A percentile compares a stretch with the other conserved stretches of the same genome.
phyloP scores from a whole-genome alignment of 257 asterid species.

The Nicotiana tabacum region DNA sequence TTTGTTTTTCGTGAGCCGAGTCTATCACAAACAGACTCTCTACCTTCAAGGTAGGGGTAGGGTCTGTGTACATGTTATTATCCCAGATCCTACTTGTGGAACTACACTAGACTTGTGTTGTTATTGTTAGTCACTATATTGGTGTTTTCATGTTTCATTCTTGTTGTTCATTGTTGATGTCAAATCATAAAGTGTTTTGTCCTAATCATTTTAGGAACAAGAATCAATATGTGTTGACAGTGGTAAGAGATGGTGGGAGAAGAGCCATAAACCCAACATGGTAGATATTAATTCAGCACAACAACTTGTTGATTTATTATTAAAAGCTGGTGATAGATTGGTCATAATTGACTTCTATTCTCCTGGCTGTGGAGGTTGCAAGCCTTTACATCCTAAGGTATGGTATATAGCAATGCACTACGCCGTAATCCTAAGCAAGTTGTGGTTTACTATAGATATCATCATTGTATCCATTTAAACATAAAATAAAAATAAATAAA shows the following conservation, averaged over 20 bases:
- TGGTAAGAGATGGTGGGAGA: constrained; percentile 40
- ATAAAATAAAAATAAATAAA: too few relatives aligned
- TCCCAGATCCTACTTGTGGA: too few relatives aligned
- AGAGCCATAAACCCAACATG: constrained; percentile 33
- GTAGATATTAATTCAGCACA: constrained; percentile 28
- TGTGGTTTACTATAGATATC: too few relatives aligned
- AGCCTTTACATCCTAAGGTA: constrained; percentile 45
- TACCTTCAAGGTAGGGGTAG: too few relatives aligned
- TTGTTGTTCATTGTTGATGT: not conserved
- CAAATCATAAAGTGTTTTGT: not conserved
- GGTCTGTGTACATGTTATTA: too few relatives aligned
- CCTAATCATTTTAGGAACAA: not conserved
- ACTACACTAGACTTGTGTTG: too few relatives aligned
- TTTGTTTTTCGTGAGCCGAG: too few relatives aligned
- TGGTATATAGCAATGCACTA: not conserved
- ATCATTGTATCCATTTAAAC: too few relatives aligned
- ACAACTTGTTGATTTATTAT: constrained; percentile 35
- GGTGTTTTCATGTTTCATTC: not conserved
- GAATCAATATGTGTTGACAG: not conserved
- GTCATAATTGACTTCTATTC: constrained; percentile 39
- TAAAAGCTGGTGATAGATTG: constrained; percentile 30
- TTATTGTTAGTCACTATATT: too few relatives aligned
- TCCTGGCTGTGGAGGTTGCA: constrained; percentile 46
- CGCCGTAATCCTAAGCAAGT: too few relatives aligned
- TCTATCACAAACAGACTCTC: too few relatives aligned